phyloP scores from a whole-genome alignment of 2,329 filamentous ascomycete genomes.

The Rosellinia necatrix region DNA sequence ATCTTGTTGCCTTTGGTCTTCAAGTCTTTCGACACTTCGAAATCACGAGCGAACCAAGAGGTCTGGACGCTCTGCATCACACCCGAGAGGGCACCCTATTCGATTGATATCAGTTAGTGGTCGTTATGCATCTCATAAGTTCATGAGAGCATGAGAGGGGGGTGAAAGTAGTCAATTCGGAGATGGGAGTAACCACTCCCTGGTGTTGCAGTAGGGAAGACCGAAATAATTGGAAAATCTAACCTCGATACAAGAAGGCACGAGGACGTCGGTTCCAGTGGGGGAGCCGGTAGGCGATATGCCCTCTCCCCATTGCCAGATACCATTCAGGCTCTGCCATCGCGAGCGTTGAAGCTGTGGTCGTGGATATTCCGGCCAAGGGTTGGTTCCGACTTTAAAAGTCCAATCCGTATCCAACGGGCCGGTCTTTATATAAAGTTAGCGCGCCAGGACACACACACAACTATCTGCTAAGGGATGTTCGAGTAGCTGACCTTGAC shows the following conservation, averaged over 20 bases:
- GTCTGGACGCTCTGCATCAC: conserved; percentile 49
- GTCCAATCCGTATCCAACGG: conserved; percentile 29
- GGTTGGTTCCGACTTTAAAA: conserved; percentile 48
- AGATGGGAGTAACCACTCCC: conserved; percentile 9
- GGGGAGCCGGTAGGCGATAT: conserved; percentile 22
- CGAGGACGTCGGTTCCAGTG: conserved; percentile 25
- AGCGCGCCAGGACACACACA: background rate
- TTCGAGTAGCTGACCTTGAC: conserved; percentile 19
- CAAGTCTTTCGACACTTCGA: conserved; percentile 54
- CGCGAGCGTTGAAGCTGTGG: conserved; percentile 58
- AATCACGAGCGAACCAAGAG: conserved; percentile 58
- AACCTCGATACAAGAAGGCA: conserved; percentile 30
- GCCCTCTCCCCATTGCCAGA: conserved; percentile 57
- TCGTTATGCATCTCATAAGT: conserved; percentile 43
- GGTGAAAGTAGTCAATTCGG: background rate
- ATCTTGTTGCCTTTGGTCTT: conserved; percentile 44
- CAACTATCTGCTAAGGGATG: background rate
- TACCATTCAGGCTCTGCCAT: conserved; percentile 62
- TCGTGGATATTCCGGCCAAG: conserved; percentile 63
- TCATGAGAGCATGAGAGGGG: background rate
- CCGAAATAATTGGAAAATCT: conserved; percentile 2
- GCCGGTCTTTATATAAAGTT: conserved; percentile 19
- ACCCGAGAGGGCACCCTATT: conserved; percentile 51
- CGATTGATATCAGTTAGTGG: conserved; percentile 48
- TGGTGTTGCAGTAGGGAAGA: background rate